Conservation (phyloP, 306 rosid genomes). For the Alnus glutinosa region DNA sequence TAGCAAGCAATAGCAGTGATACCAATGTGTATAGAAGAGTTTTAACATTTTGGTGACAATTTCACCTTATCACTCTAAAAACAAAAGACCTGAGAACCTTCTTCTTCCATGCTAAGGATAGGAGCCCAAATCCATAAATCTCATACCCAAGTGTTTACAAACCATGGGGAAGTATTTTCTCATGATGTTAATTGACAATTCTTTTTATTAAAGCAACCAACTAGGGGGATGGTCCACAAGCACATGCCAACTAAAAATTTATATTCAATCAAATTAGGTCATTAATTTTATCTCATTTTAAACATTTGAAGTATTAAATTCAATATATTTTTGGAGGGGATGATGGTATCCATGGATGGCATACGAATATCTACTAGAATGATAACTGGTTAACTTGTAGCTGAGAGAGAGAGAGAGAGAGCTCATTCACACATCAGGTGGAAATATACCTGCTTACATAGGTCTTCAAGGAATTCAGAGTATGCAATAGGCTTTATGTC, state of each 20-base stretch:
- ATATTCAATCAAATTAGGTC: background rate
- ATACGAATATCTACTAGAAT: background rate
- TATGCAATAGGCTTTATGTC: slow-evolving; percentile 82
- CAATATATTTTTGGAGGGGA: background rate
- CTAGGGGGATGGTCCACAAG: background rate
- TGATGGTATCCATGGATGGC: background rate
- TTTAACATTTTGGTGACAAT: background rate
- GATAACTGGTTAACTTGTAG: background rate
- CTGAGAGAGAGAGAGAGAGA: background rate
- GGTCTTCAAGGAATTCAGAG: slow-evolving; percentile 96
- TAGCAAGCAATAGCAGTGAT: background rate
- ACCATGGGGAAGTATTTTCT: background rate
- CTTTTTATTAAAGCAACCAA: background rate
- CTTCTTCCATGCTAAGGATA: background rate
- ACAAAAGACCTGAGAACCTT: background rate
- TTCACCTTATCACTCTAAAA: background rate
- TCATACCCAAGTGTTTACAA: background rate
- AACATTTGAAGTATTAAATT: background rate
- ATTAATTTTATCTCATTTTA: background rate
- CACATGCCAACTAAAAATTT: background rate
- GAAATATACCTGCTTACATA: slow-evolving; percentile 82
- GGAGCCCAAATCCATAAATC: background rate
- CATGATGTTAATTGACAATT: background rate
- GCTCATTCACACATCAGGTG: slow-evolving; percentile 20
- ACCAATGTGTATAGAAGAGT: background rate